These are phyloP conservation scores for Wallacemonas sp. DNA, from an alignment of 208 protist species.

Conservation along the genomic window DNA sequence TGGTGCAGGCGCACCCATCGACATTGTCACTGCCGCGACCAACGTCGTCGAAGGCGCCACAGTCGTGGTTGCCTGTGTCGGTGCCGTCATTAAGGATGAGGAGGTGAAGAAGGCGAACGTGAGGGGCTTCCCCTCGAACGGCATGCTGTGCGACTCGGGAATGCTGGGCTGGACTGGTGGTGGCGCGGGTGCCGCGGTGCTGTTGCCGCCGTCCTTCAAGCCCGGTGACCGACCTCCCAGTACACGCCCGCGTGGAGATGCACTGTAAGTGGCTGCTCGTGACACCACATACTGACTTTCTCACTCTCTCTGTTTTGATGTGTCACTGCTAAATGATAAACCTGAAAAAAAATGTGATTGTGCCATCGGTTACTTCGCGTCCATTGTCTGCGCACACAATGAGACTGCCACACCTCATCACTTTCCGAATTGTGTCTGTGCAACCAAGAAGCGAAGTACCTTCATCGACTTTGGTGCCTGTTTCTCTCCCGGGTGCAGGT, in stretches of 20 bases:
- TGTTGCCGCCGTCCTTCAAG: slow-evolving; percentile 40
- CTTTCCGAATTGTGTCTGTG: too few relatives aligned
- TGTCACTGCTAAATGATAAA: not conserved
- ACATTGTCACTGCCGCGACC: slow-evolving; percentile 72
- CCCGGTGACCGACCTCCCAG: slow-evolving; percentile 31
- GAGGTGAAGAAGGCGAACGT: slow-evolving; percentile 61
- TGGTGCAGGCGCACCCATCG: slow-evolving; percentile 33
- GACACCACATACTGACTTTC: too few relatives aligned
- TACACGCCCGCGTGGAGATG: slow-evolving; percentile 38
- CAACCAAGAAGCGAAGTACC: too few relatives aligned
- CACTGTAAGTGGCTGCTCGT: too few relatives aligned
- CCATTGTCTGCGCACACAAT: too few relatives aligned
- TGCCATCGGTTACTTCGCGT: too few relatives aligned
- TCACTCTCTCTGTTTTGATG: not conserved
- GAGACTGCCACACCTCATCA: too few relatives aligned
- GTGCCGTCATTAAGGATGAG: slow-evolving; percentile 54
- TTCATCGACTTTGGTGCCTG: too few relatives aligned
- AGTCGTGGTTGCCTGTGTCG: slow-evolving; percentile 70
- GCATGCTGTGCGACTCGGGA: slow-evolving; percentile 76
- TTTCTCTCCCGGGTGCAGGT: too few relatives aligned
- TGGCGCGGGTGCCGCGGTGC: slow-evolving; percentile 53
- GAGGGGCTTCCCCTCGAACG: slow-evolving; percentile 62
- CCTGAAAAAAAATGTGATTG: not conserved
- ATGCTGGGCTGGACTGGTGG: slow-evolving; percentile 85
- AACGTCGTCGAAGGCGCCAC: slow-evolving; percentile 55